Evolutionary conservation across 2,329 filamentous ascomycete species (phyloP).

Genomic region (Paecilomyces variotii): DNA sequence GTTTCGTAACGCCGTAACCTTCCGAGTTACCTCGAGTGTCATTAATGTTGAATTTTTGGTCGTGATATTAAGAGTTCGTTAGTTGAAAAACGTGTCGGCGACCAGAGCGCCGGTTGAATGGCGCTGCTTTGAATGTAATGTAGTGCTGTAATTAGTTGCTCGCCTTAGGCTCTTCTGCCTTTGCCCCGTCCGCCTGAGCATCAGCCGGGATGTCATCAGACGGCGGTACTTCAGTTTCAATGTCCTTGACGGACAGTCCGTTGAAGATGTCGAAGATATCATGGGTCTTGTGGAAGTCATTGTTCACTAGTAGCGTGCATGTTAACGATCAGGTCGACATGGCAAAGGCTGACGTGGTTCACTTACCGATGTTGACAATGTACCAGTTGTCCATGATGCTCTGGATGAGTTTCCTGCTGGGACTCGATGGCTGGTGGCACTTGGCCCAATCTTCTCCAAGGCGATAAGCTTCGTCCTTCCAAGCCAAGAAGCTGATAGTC

Average conservation of each 20-base stretch:
- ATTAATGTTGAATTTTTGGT: not conserved
- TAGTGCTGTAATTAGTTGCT: conserved; percentile 4
- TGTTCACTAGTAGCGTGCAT: conserved; percentile 62
- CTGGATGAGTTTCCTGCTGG: conserved; percentile 72
- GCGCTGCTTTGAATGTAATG: conserved; percentile 4
- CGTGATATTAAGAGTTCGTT: not conserved
- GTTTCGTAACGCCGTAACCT: not conserved
- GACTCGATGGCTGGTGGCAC: conserved; percentile 70
- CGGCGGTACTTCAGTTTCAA: conserved; percentile 23
- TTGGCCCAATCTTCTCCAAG: conserved; percentile 90
- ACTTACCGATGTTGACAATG: conserved; percentile 84
- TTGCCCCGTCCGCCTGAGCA: conserved; percentile 1
- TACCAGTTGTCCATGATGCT: conserved; percentile 85
- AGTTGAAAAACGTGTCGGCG: not conserved
- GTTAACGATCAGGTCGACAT: conserved; percentile 12
- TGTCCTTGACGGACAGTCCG: conserved; percentile 47
- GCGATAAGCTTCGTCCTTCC: conserved; percentile 96
- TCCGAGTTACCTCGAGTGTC: not conserved
- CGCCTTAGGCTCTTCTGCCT: conserved; percentile 15
- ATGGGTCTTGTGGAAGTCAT: conserved; percentile 82
- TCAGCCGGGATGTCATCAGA: conserved; percentile 7
- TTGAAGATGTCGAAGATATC: conserved; percentile 83
- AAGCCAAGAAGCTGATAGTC: conserved; percentile 92
- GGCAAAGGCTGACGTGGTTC: not conserved
- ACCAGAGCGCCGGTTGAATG: not conserved